phyloP scores from a whole-genome alignment of 2,329 filamentous ascomycete genomes.

The Aspergillus sp. region DNA sequence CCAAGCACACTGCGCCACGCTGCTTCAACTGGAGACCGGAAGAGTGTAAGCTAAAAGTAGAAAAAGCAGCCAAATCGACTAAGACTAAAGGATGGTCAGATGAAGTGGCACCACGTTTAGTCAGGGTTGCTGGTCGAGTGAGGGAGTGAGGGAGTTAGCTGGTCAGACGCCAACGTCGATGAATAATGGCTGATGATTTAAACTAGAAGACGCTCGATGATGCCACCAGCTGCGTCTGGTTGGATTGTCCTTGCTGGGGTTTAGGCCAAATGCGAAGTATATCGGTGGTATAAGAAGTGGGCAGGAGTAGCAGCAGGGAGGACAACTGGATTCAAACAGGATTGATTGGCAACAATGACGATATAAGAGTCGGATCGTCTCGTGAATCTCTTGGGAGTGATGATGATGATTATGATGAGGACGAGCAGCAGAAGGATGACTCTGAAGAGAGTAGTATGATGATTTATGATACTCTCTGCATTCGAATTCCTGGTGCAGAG shows the following conservation, averaged over 20 bases:
- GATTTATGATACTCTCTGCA: no score
- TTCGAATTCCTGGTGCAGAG: not conserved
- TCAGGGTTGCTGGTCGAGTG: not conserved
- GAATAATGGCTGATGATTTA: slow-evolving; percentile 12
- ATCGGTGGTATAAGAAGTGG: not conserved
- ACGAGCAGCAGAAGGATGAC: no score
- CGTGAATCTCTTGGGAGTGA: not conserved
- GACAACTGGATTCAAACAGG: not conserved
- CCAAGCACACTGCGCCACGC: slow-evolving; percentile 20
- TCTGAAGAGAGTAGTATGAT: no score
- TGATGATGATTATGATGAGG: no score
- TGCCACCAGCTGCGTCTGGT: slow-evolving; percentile 10
- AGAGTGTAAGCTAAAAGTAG: slow-evolving; percentile 2
- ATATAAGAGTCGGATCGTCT: slow-evolving; percentile 5
- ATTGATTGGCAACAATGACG: not conserved
- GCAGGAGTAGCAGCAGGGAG: not conserved
- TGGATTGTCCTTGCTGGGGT: not conserved
- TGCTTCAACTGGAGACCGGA: slow-evolving; percentile 4
- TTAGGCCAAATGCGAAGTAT: slow-evolving; percentile 11
- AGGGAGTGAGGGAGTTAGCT: not conserved
- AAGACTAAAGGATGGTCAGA: slow-evolving; percentile 8
- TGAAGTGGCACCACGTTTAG: slow-evolving; percentile 24
- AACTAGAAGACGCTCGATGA: slow-evolving; percentile 20
- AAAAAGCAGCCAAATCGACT: slow-evolving; percentile 4
- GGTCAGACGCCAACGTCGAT: not conserved